phyloP scores from a whole-genome alignment of 2,329 filamentous ascomycete species.

The Sarocladium oryzae region DNA sequence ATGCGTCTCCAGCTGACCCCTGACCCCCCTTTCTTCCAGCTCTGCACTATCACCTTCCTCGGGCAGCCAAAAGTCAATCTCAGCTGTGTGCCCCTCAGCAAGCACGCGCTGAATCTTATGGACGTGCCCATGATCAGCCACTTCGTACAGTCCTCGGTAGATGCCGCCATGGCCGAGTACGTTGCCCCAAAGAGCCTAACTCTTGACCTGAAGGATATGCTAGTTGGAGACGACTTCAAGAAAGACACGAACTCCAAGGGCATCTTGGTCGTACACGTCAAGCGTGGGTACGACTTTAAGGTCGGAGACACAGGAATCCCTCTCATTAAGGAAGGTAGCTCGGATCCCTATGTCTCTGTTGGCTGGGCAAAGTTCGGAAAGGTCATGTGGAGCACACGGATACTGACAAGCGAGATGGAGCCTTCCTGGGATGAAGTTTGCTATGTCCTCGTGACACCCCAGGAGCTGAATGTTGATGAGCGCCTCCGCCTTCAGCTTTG shows the following conservation, averaged over 20 bases:
- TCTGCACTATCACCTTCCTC: constrained; percentile 67
- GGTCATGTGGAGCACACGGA: constrained; percentile 55
- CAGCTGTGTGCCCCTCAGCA: constrained; percentile 63
- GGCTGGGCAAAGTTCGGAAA: constrained; percentile 72
- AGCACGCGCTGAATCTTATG: constrained; percentile 66
- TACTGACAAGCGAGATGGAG: constrained; percentile 58
- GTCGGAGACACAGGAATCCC: constrained; percentile 60
- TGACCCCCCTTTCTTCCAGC: constrained; percentile 71
- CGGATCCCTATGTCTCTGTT: constrained; percentile 66
- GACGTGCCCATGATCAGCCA: constrained; percentile 68
- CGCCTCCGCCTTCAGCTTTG: constrained; percentile 64
- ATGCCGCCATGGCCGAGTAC: constrained; percentile 68
- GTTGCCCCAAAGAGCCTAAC: constrained; percentile 71
- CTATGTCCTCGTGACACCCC: constrained; percentile 61
- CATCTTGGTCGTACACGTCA: constrained; percentile 59
- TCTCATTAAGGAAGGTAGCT: constrained; percentile 50
- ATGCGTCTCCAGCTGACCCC: constrained; percentile 80
- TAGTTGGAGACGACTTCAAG: constrained; percentile 72
- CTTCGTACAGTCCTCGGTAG: constrained; percentile 68
- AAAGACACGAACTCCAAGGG: constrained; percentile 63
- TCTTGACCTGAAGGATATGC: constrained; percentile 68
- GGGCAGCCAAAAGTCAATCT: constrained; percentile 68
- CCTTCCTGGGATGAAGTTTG: constrained; percentile 66
- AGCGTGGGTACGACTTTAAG: constrained; percentile 63
- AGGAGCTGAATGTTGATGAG: constrained; percentile 67